These are phyloP conservation scores for Hsuehochloa calcarea DNA, from an alignment of 176 grass and related monocot species.

Conservation along the genomic window DNA sequence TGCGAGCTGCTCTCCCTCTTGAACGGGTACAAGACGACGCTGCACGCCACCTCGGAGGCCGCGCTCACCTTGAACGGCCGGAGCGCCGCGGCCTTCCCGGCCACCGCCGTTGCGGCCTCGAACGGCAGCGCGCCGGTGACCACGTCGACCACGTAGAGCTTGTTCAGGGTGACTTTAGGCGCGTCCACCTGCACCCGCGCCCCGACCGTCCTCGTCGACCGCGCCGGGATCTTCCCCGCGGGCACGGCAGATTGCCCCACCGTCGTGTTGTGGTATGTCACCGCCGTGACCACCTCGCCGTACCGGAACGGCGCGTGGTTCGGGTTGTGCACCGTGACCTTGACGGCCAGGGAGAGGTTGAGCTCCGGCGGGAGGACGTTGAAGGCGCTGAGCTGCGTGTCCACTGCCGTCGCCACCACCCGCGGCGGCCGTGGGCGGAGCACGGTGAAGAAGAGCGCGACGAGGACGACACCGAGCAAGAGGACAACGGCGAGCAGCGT, in stretches of 20 bases:
- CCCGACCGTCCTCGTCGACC: constrained; percentile 30
- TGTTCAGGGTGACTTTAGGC: constrained; percentile 15
- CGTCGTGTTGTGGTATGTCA: constrained; percentile 42
- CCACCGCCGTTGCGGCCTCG: not conserved
- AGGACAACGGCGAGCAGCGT: constrained; percentile 12
- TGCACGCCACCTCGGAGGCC: not conserved
- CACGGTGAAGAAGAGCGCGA: constrained; percentile 47
- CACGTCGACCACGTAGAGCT: constrained; percentile 21
- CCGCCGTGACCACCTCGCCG: constrained; percentile 25
- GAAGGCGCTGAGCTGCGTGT: constrained; percentile 30
- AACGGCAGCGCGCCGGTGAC: constrained; percentile 16
- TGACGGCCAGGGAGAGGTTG: constrained; percentile 41
- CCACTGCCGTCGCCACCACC: constrained; percentile 24
- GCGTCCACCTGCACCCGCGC: constrained; percentile 31
- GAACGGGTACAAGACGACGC: constrained; percentile 18
- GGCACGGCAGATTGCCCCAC: constrained; percentile 39
- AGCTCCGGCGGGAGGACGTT: constrained; percentile 27
- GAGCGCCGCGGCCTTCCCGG: constrained; percentile 11
- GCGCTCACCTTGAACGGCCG: constrained; percentile 23
- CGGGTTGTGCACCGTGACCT: constrained; percentile 49
- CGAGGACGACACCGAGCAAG: constrained; percentile 22
- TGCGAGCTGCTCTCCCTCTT: constrained; percentile 22
- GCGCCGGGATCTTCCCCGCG: constrained; percentile 29
- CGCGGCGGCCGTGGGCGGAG: constrained; percentile 41
- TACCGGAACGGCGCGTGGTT: constrained; percentile 53